Evolutionary conservation across 768 basidiomycete genomes (phyloP).

Genomic region (Amanita inopinata): DNA sequence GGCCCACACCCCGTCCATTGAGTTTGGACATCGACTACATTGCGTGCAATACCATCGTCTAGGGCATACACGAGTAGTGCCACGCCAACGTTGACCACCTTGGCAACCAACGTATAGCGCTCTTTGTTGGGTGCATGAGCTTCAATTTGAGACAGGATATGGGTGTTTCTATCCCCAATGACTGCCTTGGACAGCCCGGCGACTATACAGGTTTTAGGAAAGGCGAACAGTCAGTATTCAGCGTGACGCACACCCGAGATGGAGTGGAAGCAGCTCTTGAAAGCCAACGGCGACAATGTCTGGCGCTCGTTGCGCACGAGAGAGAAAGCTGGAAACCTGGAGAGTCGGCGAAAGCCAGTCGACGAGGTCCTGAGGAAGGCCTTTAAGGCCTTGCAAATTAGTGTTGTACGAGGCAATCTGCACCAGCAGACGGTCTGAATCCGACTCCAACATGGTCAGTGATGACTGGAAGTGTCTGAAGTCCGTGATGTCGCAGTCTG

Average conservation of each 20-base stretch:
- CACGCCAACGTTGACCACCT: slow-evolving; percentile 78
- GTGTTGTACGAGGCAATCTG: slow-evolving; percentile 90
- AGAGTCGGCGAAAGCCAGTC: slow-evolving; percentile 87
- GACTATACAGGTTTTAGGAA: slow-evolving; percentile 33
- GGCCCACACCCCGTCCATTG: slow-evolving; percentile 69
- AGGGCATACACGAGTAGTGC: slow-evolving; percentile 82
- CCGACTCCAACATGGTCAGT: slow-evolving; percentile 2
- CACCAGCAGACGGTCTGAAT: slow-evolving; percentile 40
- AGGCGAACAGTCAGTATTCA: neutral
- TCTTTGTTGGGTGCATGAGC: slow-evolving; percentile 62
- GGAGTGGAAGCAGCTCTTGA: slow-evolving; percentile 86
- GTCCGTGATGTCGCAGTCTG: too few species aligned
- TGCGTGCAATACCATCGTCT: slow-evolving; percentile 54
- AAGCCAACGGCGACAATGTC: slow-evolving; percentile 89
- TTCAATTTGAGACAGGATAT: slow-evolving; percentile 71
- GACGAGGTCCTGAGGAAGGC: slow-evolving; percentile 77
- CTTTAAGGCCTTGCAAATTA: slow-evolving; percentile 69
- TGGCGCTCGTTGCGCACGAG: slow-evolving; percentile 54
- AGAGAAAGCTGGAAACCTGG: slow-evolving; percentile 64
- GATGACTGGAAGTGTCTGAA: neutral
- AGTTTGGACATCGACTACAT: slow-evolving; percentile 57
- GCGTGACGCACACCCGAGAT: slow-evolving; percentile 66
- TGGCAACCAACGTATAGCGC: slow-evolving; percentile 68
- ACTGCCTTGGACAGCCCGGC: slow-evolving; percentile 67
- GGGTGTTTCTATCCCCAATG: slow-evolving; percentile 55